Percentiles rank a stretch among this genome's conserved stretches.
phyloP scores from a whole-genome alignment of 2,329 filamentous ascomycete species.

The Fusarium oxysporum region DNA sequence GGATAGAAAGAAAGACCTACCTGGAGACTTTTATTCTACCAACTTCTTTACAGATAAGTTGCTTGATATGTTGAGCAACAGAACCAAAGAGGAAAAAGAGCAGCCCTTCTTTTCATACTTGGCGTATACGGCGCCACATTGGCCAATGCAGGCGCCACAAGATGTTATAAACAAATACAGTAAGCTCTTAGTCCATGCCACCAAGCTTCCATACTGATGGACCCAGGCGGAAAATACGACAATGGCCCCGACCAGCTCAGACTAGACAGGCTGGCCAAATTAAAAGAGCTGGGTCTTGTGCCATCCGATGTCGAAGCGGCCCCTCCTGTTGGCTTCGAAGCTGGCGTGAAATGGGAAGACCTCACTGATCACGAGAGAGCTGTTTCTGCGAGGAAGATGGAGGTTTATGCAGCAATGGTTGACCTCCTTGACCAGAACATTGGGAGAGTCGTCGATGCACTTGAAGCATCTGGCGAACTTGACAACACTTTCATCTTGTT shows the following conservation, averaged over 20 bases:
- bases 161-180: constrained; percentile 10
- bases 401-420: constrained; percentile 68
- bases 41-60: constrained; percentile 64
- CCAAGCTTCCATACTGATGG: accelerated
- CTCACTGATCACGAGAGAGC: constrained; percentile 14
- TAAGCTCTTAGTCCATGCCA: accelerated
- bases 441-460: constrained; percentile 62
- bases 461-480: constrained; percentile 60
- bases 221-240: constrained; percentile 43
- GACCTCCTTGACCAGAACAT: constrained; percentile 66
- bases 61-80: constrained; percentile 57
- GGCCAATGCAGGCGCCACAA: constrained; percentile 17
- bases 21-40: constrained; percentile 64
- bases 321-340: constrained; percentile 30
- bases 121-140: constrained; percentile 14
- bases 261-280: constrained; percentile 46
- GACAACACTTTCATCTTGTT: constrained; percentile 67
- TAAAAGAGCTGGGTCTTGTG: neutral
- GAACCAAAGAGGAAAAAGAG: constrained; percentile 47
- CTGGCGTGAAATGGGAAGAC: constrained; percentile 38
- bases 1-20: constrained; percentile 54
- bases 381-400: constrained; percentile 45
- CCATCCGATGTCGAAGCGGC: constrained; percentile 47
- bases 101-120: constrained; percentile 16
- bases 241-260: constrained; percentile 57